These are phyloP conservation scores for Podila minutissima DNA, from an alignment of 192 early-diverging fungal genomes.

Conservation along the genomic window DNA sequence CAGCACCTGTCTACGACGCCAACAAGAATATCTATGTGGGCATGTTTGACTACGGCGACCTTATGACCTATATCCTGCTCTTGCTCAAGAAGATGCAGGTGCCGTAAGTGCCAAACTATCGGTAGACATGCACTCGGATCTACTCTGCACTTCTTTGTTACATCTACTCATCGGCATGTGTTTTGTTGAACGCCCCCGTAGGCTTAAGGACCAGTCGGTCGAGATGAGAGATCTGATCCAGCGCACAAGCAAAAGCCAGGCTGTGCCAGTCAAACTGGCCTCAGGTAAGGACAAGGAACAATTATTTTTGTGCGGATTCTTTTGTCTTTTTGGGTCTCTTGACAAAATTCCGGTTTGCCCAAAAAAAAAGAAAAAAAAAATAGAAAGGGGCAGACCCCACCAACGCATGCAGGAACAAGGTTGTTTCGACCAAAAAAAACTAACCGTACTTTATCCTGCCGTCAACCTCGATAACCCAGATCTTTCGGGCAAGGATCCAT, in stretches of 20 bases:
- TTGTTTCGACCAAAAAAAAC: background rate
- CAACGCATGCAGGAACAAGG: background rate
- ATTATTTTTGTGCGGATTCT: background rate
- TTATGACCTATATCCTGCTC: slow-evolving; percentile 79
- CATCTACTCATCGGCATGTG: background rate
- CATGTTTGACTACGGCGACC: slow-evolving; percentile 90
- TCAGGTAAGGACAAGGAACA: slow-evolving; percentile 53
- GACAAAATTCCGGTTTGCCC: background rate
- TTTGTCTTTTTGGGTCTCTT: background rate
- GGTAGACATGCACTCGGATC: background rate
- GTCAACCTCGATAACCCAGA: slow-evolving; percentile 50
- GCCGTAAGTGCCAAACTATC: slow-evolving; percentile 18
- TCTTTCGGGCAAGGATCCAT: slow-evolving; percentile 84
- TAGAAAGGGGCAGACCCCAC: background rate
- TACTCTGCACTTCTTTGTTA: background rate
- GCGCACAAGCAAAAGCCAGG: slow-evolving; percentile 56
- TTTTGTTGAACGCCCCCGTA: background rate
- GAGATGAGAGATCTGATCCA: slow-evolving; percentile 69
- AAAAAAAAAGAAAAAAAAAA: background rate
- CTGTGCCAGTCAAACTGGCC: slow-evolving; percentile 71
- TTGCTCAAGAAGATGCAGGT: slow-evolving; percentile 64
- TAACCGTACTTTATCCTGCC: background rate
- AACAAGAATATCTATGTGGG: slow-evolving; percentile 70
- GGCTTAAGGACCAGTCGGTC: slow-evolving; percentile 49
- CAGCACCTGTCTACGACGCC: slow-evolving; percentile 81